Base-by-base conservation (phyloP, 345 rosid genomes). In the Camelina hispida region DNA sequence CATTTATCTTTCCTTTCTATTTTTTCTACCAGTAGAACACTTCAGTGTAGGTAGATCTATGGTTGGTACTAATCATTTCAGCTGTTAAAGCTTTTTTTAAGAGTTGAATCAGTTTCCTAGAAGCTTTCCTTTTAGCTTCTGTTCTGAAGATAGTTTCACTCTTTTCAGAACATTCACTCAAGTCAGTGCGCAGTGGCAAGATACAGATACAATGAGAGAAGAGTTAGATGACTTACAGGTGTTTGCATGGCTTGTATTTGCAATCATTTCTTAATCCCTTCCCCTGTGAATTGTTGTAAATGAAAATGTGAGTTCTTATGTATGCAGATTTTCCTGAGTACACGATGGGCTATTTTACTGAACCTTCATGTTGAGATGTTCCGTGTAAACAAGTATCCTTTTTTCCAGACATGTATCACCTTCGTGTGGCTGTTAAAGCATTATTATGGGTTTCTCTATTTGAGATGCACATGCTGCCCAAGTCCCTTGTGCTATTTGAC, bases 381-480 rank as follows among this genome's bases (percentile, higher is more conserved):
- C 75, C 97, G 99, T 34, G 96, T 95, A 69, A 95, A 95, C 89
- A 95, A 93, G 99, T 95, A 95, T 95, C 99, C 97, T 87, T 64
- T 71, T 69, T 72, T 48, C 48, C 57, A 58, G 16, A 32, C 15
- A 35, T 70, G 50, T 73, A 59, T 75, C 25, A 23, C 62, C 62
- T 61, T 17, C 9, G 9, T 46, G 50, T 73, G 1, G 59, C 46
- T 42, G 2, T 51, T 51, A 25, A 32, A 42, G 47, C 11, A 51
- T 13, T 12, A 50, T 28, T 62, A 32, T 35, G 44, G 42, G 54
- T 56, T 42, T 69, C 44, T 56, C 53, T 43, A 69, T 17, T 57
- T 34, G 15, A 5, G 74, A 18, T 18, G 35, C 1, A 6, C 28
- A 60, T 20, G 47, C 47, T 46, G 74, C 44, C 60, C 9, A 70